Evolutionary conservation across 2,329 filamentous ascomycete genomes (phyloP).

Genomic region (Dactylellina sp.): DNA sequence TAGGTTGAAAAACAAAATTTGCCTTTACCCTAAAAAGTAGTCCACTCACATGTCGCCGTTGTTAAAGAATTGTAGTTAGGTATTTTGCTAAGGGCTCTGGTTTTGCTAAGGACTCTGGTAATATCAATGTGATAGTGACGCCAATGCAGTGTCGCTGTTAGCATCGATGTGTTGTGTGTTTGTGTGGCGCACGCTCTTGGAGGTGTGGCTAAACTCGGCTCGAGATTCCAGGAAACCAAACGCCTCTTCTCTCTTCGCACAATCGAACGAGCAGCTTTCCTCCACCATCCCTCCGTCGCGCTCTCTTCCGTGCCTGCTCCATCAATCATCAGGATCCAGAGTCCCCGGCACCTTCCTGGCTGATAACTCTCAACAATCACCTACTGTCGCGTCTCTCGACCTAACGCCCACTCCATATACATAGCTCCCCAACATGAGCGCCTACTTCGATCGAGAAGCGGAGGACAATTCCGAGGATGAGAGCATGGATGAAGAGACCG

Average conservation of each 20-base stretch:
- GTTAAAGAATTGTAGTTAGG: too few relatives aligned
- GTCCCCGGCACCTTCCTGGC: neutral
- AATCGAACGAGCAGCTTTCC: slow-evolving; percentile 35
- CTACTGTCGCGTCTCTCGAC: slow-evolving; percentile 37
- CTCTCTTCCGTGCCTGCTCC: neutral
- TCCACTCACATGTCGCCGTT: too few relatives aligned
- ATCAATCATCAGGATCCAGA: neutral
- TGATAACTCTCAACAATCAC: slow-evolving; percentile 18
- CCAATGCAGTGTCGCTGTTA: slow-evolving; percentile 1
- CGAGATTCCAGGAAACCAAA: slow-evolving; percentile 30
- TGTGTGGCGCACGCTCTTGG: neutral
- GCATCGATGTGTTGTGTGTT: neutral
- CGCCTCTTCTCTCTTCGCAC: slow-evolving; percentile 32
- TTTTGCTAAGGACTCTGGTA: too few relatives aligned
- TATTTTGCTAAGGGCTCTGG: too few relatives aligned
- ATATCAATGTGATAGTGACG: too few relatives aligned
- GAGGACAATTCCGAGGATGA: slow-evolving; percentile 85
- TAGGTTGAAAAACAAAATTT: too few relatives aligned
- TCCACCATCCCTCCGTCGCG: slow-evolving; percentile 15
- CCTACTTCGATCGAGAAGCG: slow-evolving; percentile 86
- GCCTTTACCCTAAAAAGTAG: too few relatives aligned
- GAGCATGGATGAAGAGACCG: slow-evolving; percentile 82
- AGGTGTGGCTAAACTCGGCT: slow-evolving; percentile 43
- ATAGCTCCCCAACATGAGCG: slow-evolving; percentile 69
- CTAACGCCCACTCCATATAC: neutral